phyloP scores from a whole-genome alignment of 2,329 filamentous ascomycete genomes.

The Verticillium longisporum region DNA sequence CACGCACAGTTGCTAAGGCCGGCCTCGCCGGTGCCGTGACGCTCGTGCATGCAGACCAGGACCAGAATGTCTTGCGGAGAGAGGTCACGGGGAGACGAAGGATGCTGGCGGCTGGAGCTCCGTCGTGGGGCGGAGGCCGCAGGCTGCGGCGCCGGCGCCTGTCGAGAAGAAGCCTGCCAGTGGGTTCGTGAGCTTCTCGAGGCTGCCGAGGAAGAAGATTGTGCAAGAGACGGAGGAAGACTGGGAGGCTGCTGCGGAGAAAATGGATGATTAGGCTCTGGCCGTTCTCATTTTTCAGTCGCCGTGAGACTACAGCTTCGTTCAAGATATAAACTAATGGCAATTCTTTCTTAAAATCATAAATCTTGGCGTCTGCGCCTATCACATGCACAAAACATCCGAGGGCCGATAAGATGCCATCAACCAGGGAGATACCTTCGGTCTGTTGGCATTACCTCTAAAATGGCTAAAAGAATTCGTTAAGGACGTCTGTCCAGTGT shows the following conservation, averaged over 20 bases:
- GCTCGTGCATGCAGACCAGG: conserved; percentile 45
- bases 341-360: too few relatives aligned
- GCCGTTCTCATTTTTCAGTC: too few relatives aligned
- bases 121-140: conserved; percentile 44
- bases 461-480: too few relatives aligned
- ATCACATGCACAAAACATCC: too few relatives aligned
- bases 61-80: conserved; percentile 38
- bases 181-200: conserved; percentile 37
- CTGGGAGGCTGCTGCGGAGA: conserved; percentile 56
- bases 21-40: conserved; percentile 37
- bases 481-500: too few relatives aligned
- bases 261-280: conserved; percentile 21
- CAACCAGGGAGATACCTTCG: too few relatives aligned
- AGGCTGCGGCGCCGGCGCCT: conserved; percentile 16
- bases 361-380: too few relatives aligned
- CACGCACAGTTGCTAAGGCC: conserved; percentile 31
- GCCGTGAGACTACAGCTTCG: too few relatives aligned
- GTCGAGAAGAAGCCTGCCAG: conserved; percentile 27
- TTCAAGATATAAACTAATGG: too few relatives aligned
- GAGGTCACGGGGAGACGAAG: conserved; percentile 38
- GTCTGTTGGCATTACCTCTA: too few relatives aligned
- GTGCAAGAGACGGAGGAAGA: conserved; percentile 48
- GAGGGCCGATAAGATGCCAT: too few relatives aligned
- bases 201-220: conserved; percentile 34
- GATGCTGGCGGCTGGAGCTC: conserved; percentile 50